Base-by-base conservation (phyloP, 208 protist genomes). In the Porcisia hertigi region DNA sequence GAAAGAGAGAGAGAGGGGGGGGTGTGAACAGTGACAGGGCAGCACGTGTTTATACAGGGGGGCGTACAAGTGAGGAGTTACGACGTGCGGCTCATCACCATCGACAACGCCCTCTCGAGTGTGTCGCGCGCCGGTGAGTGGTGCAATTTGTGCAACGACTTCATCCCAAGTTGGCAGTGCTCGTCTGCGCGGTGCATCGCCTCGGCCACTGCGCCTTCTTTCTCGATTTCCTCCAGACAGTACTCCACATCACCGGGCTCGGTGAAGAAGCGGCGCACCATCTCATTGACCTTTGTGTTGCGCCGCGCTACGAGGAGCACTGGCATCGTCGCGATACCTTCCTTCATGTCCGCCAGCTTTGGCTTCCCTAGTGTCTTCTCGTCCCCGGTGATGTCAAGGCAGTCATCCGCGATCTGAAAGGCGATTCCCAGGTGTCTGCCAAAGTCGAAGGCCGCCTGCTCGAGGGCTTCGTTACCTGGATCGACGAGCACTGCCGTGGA, bases 401-500 rank as follows among this genome's bases (percentile, higher is more conserved):
- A 92, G 85, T 99, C 97, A 74, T 99, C 97, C 2, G 98, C 86
- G 63, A 98, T 96, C 79, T 98, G 97, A 76, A 98, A 98, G 45
- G 97, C 97, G 58, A 98, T 92, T 70, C 97, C 97, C 49, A 99
- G 82, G 80, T 98, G 92, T 65, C 92, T 96, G 62, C 96, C 97
- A 79, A 98, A 98, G 75, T 92, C 79, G 47, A 89, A 86, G 18
- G 89, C 90, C 3, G 76, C 57, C 43, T 81, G 59, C 75, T 91
- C 91, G 73, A 90, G 75, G 45, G 65, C 76, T 20, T 85, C 77
- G 52, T 88, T 86, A 54, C 76, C 66, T 7, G 88, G 82, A 70
- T 95, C 85, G 3, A 85, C 90, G 25, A 99, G 91, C 30, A 98
- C 85, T 9, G 96, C 95, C 16, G 93, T 88, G 20, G 91, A 87